phyloP scores from a whole-genome alignment of 768 basidiomycete genomes.

The Amanita jacksonii region DNA sequence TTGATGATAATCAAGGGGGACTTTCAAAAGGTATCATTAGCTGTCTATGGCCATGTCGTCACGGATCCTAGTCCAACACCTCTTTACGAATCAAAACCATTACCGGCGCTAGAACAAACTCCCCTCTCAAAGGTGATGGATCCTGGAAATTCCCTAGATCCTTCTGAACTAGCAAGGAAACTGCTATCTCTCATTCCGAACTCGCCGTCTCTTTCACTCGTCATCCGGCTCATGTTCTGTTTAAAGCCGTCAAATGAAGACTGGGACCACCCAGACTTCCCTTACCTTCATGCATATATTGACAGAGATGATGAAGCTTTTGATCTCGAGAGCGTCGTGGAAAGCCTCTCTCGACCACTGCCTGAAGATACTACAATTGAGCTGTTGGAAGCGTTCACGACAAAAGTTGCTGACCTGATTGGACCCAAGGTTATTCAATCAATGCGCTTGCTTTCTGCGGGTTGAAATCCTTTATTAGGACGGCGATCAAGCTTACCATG shows the following conservation, averaged over 20 bases:
- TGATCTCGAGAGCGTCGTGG: constrained; percentile 48
- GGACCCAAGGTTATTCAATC: constrained; percentile 43
- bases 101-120: constrained; percentile 25
- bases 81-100: constrained; percentile 31
- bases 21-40: constrained; percentile 57
- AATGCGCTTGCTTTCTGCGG: neutral
- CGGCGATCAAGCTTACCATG: constrained; percentile 43
- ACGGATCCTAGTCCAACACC: constrained; percentile 31
- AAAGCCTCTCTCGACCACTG: constrained; percentile 47
- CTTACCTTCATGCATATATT: constrained; percentile 58
- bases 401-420: constrained; percentile 43
- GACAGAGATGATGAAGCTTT: constrained; percentile 38
- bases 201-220: constrained; percentile 51
- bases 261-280: constrained; percentile 69
- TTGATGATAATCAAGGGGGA: constrained; percentile 76
- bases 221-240: constrained; percentile 69
- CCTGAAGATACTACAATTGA: constrained; percentile 46
- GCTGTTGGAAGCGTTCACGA: constrained; percentile 42
- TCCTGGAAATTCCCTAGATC: constrained; percentile 49
- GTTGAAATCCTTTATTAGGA: constrained; percentile 25
- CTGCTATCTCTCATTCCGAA: constrained; percentile 54
- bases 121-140: constrained; percentile 47
- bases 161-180: constrained; percentile 50
- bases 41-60: constrained; percentile 49
- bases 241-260: constrained; percentile 72